Evolutionary conservation across 768 basidiomycete species (phyloP).

Genomic region (Gelatoporia subvermispora): DNA sequence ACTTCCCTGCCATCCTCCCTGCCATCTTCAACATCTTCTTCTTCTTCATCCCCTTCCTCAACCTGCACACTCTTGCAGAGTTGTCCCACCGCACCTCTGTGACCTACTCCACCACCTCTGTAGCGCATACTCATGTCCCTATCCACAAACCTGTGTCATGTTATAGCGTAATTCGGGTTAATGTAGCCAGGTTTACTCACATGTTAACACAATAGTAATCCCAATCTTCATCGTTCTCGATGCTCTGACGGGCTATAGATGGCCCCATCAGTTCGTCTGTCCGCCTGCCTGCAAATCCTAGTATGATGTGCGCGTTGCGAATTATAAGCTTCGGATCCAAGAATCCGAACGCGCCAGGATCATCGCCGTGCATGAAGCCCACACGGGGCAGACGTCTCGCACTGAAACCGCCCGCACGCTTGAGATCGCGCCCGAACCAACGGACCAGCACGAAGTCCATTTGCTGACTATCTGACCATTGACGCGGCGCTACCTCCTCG

Average conservation of each 20-base stretch:
- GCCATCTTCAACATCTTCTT: neutral
- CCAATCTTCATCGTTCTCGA: conserved; percentile 14
- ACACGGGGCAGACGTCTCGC: neutral
- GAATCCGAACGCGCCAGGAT: neutral
- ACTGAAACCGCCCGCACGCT: conserved; percentile 4
- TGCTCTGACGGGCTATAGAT: conserved; percentile 1
- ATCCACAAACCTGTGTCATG: conserved; percentile 25
- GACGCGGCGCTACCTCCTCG: neutral
- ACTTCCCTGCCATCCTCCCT: no score
- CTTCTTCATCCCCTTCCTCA: neutral
- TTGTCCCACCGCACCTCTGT: no score
- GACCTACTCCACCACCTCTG: conserved; percentile 26
- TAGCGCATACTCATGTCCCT: conserved; percentile 28
- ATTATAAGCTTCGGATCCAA: conserved; percentile 38
- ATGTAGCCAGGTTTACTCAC: no score
- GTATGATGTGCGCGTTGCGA: conserved; percentile 37
- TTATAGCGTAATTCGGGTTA: no score
- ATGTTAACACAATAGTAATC: conserved; percentile 18
- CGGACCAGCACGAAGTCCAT: conserved; percentile 34
- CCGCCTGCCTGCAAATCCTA: conserved; percentile 28
- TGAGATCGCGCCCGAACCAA: conserved; percentile 27
- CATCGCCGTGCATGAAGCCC: neutral
- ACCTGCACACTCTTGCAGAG: neutral
- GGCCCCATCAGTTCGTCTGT: conserved; percentile 8
- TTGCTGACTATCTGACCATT: neutral